phyloP scores from a whole-genome alignment of 768 basidiomycete genomes.

The Phanerodontia chrysosporium region DNA sequence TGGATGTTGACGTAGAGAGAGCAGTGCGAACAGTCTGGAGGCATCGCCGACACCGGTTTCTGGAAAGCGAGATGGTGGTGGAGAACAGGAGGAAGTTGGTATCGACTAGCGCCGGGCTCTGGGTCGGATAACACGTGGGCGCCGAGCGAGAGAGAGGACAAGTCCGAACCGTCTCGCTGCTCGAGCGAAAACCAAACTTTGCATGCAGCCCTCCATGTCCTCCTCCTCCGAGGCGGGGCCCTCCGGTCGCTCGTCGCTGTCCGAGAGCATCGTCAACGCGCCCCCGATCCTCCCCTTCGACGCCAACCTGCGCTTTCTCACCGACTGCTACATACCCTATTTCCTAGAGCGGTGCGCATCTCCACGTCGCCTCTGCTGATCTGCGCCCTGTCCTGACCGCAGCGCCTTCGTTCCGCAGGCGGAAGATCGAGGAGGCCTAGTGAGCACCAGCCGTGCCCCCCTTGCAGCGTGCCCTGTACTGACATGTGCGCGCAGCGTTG shows the following conservation, averaged over 20 bases:
- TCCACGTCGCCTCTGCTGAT: slow-evolving; percentile 11
- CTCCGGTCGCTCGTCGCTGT: slow-evolving; percentile 13
- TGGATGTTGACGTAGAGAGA: too few species aligned
- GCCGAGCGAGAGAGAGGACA: background rate
- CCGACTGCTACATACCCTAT: slow-evolving; percentile 77
- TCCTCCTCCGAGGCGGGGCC: slow-evolving; percentile 18
- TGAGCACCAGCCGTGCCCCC: slow-evolving; percentile 36
- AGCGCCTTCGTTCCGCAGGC: slow-evolving; percentile 39
- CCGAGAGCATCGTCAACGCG: slow-evolving; percentile 12
- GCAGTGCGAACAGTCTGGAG: too few species aligned
- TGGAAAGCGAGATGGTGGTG: too few species aligned
- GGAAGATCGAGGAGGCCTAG: slow-evolving; percentile 84
- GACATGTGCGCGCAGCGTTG: slow-evolving; percentile 45
- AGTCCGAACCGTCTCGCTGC: background rate
- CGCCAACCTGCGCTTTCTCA: slow-evolving; percentile 59
- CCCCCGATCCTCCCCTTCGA: slow-evolving; percentile 68
- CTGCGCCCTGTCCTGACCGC: slow-evolving; percentile 7
- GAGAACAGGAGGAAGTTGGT: background rate
- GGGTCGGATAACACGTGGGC: slow-evolving; percentile 14
- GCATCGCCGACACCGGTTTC: too few species aligned
- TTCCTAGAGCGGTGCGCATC: slow-evolving; percentile 76
- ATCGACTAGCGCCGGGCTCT: slow-evolving; percentile 2
- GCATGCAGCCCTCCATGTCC: slow-evolving; percentile 18
- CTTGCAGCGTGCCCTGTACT: background rate
- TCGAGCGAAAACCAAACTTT: background rate